phyloP scores from a whole-genome alignment of 2,329 filamentous ascomycete genomes.

The Aspergillus proliferans region DNA sequence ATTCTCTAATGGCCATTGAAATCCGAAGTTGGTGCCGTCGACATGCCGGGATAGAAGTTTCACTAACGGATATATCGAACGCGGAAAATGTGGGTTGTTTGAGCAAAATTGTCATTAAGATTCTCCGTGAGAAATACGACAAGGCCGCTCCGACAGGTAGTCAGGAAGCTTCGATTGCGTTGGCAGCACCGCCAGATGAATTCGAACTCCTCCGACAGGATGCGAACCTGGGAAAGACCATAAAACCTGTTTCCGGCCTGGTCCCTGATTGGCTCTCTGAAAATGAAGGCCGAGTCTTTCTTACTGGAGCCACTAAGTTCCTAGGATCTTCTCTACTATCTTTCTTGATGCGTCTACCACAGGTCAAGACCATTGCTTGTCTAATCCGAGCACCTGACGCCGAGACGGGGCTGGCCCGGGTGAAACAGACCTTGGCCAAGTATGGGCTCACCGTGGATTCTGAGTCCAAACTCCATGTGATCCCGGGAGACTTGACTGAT shows the following conservation, averaged over 20 bases:
- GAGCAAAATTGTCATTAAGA: conserved; percentile 8
- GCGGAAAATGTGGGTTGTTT: conserved; percentile 12
- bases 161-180: too few relatives aligned
- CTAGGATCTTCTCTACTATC: conserved; percentile 9
- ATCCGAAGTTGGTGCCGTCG: conserved; percentile 22
- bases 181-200: neutral
- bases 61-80: conserved; percentile 52
- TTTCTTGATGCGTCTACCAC: conserved; percentile 1
- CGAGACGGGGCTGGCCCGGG: conserved; percentile 1
- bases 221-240: conserved; percentile 1
- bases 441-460: conserved; percentile 1
- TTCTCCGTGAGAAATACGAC: conserved; percentile 9
- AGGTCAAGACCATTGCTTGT: conserved; percentile 9
- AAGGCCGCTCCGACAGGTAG: neutral
- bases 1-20: conserved; percentile 26
- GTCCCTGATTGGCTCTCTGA: conserved; percentile 5
- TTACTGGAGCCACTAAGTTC: conserved; percentile 10
- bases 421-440: conserved; percentile 3
- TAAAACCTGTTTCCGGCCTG: conserved; percentile 1
- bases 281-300: conserved; percentile 8
- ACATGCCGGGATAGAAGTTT: conserved; percentile 17
- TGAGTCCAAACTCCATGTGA: conserved; percentile 2
- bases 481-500: conserved; percentile 4
- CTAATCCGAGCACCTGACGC: conserved; percentile 8
- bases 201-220: conserved; percentile 1